phyloP scores from a whole-genome alignment of 768 basidiomycete genomes.

The Crucibulum laeve region DNA sequence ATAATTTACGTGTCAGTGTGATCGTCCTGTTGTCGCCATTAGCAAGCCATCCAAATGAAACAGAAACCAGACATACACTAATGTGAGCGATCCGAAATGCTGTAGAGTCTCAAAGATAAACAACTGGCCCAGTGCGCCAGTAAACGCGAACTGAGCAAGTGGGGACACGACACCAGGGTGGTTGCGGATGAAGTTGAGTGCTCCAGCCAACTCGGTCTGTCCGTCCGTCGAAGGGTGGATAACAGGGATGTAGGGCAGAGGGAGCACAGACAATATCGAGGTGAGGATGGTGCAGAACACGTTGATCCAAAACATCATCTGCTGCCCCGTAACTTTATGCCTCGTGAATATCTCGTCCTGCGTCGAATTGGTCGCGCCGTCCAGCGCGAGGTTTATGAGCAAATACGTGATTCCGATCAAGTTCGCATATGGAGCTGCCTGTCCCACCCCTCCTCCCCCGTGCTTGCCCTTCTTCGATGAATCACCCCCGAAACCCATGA shows the following conservation, averaged over 20 bases:
- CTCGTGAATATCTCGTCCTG: slow-evolving; percentile 93
- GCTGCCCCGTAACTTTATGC: slow-evolving; percentile 77
- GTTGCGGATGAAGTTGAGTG: slow-evolving; percentile 65
- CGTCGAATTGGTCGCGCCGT: slow-evolving; percentile 92
- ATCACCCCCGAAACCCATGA: slow-evolving; percentile 84
- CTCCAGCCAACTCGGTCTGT: slow-evolving; percentile 59
- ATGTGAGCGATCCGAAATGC: slow-evolving; percentile 84
- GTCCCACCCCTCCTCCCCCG: too few species aligned
- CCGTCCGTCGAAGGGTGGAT: slow-evolving; percentile 64
- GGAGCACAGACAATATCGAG: slow-evolving; percentile 63
- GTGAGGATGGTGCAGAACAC: slow-evolving; percentile 77
- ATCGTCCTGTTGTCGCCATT: slow-evolving; percentile 59
- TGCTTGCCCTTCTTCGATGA: slow-evolving; percentile 32
- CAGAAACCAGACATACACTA: slow-evolving; percentile 51
- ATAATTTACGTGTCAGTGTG: slow-evolving; percentile 93
- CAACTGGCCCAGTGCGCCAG: slow-evolving; percentile 91
- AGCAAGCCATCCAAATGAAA: slow-evolving; percentile 2
- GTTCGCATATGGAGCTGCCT: slow-evolving; percentile 44
- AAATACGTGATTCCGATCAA: slow-evolving; percentile 73
- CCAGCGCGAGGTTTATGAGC: slow-evolving; percentile 82
- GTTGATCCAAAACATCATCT: slow-evolving; percentile 99
- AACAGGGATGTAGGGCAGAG: slow-evolving; percentile 78
- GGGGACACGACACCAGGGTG: slow-evolving; percentile 77
- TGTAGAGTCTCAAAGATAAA: slow-evolving; percentile 97
- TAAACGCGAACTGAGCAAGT: slow-evolving; percentile 79